Percentiles rank a stretch among this genome's conserved stretches.
Conservation (phyloP, 495 filamentous ascomycete genomes). For the Trichoderma virens region DNA sequence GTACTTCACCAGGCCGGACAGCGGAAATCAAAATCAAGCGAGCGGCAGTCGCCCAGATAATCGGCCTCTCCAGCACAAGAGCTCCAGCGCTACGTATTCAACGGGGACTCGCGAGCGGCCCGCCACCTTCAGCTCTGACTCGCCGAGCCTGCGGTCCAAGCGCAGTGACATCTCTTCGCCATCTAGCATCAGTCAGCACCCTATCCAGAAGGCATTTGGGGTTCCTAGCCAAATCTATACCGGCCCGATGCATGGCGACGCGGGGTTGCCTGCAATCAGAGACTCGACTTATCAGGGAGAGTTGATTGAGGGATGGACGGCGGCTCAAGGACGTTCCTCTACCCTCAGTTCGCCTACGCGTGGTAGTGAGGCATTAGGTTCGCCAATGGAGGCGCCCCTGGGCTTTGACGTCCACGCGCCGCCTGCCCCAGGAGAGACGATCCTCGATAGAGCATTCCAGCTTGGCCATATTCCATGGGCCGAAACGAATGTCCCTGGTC, state of each 20-base stretch:
- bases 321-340: slow-evolving; percentile 47
- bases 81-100: slow-evolving; percentile 24
- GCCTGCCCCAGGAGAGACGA: slow-evolving; percentile 45
- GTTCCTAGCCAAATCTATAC: slow-evolving; percentile 31
- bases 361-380: slow-evolving; percentile 36
- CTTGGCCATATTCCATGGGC: slow-evolving; percentile 47
- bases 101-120: slow-evolving; percentile 30
- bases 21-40: slow-evolving; percentile 25
- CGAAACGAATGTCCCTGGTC: slow-evolving; percentile 34
- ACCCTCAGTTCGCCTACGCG: slow-evolving; percentile 39
- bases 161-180: slow-evolving; percentile 47
- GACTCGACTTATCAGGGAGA: slow-evolving; percentile 45
- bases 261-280: slow-evolving; percentile 44
- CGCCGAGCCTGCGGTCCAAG: slow-evolving; percentile 45
- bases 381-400: slow-evolving; percentile 25
- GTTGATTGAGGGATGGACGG: slow-evolving; percentile 51
- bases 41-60: slow-evolving; percentile 14
- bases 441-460: slow-evolving; percentile 52
- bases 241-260: slow-evolving; percentile 35
- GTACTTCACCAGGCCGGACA: slow-evolving; percentile 21
- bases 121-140: slow-evolving; percentile 32
- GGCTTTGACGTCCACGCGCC: slow-evolving; percentile 31
- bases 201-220: slow-evolving; percentile 25
- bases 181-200: slow-evolving; percentile 35
- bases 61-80: slow-evolving; percentile 24